phyloP scores from a whole-genome alignment of 208 protist species.

The Wallacemonas collosoma region DNA sequence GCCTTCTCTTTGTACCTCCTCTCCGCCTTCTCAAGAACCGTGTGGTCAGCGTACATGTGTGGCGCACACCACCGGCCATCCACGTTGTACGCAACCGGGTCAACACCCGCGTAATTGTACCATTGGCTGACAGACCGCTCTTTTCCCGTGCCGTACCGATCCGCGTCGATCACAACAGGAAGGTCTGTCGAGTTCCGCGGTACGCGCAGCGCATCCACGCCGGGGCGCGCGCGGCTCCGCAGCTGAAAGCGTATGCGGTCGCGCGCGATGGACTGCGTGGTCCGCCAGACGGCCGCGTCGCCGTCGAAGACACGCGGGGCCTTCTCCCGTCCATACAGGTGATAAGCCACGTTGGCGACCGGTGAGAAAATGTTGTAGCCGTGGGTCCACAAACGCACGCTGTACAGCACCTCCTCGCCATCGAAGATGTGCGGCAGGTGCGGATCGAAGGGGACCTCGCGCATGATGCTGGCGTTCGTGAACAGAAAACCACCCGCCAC shows the following conservation, averaged over 20 bases:
- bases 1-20: not conserved
- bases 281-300: not conserved
- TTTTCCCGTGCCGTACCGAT: slow-evolving; percentile 75
- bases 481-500: slow-evolving; percentile 82
- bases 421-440: slow-evolving; percentile 93
- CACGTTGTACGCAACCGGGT: slow-evolving; percentile 48
- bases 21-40: not conserved
- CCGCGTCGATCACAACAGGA: slow-evolving; percentile 56
- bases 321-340: slow-evolving; percentile 68
- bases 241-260: slow-evolving; percentile 69
- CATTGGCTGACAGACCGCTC: slow-evolving; percentile 61
- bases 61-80: slow-evolving; percentile 60
- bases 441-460: slow-evolving; percentile 93
- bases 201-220: slow-evolving; percentile 20
- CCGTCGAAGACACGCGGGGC: slow-evolving; percentile 57
- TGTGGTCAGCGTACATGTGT: slow-evolving; percentile 19
- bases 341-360: slow-evolving; percentile 64
- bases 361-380: slow-evolving; percentile 92
- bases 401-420: slow-evolving; percentile 92
- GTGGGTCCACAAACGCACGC: slow-evolving; percentile 87
- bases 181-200: slow-evolving; percentile 26
- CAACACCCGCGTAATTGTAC: slow-evolving; percentile 71
- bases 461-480: slow-evolving; percentile 39
- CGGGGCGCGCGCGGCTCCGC: slow-evolving; percentile 3
- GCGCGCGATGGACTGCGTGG: slow-evolving; percentile 27